Base-by-base conservation (phyloP, 441 rosid species). In the Francoa sonchifolia region DNA sequence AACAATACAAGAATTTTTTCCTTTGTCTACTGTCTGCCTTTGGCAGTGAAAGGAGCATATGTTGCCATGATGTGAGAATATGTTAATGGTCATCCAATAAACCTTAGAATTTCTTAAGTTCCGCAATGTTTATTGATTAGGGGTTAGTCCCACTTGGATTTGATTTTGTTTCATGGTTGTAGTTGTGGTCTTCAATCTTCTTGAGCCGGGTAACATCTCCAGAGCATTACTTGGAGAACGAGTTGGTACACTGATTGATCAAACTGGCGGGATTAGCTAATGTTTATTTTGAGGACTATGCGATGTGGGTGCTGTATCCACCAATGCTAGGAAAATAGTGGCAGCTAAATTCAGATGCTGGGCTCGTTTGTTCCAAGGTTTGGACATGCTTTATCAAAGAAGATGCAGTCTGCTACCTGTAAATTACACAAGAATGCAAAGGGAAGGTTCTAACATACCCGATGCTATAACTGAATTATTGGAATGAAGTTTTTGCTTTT, bases 171-270 rank as follows among this genome's bases (percentile, higher is more conserved):
- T 30, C 16, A 52, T 33, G 18, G 19, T 11, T 23, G 37, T 74
- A 79, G 89, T 79, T 32, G 84, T 73, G 61, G 71, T 79, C 17
- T 76, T 79, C 42, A 76, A 79, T 59, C 76, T 79, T 58, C 66
- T 79, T 23, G 69, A 79, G 48, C 72, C 72, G 23, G 89, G 81
- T 31, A 79, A 79, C 67, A 73, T 79, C 50, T 62, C 74, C 23
- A 73, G 69, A 56, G 81, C 89, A 2, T 50, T 79, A 42, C 71
- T 76, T 16, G 89, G 89, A 22, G 77, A 76, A 43, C 81, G 68
- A 65, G 81, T 79, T 2, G 89, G 84, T 44, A 76, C 84, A 9
- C 35, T 75, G 57, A 71, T 79, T 46, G 83, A 79, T 50, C 67
- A 65, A 35, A 58, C 34, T 6, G 88, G 74, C 49, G 59, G 67